phyloP scores from a whole-genome alignment of 352 stramenopile species.

The Phytophthora lateralis region DNA sequence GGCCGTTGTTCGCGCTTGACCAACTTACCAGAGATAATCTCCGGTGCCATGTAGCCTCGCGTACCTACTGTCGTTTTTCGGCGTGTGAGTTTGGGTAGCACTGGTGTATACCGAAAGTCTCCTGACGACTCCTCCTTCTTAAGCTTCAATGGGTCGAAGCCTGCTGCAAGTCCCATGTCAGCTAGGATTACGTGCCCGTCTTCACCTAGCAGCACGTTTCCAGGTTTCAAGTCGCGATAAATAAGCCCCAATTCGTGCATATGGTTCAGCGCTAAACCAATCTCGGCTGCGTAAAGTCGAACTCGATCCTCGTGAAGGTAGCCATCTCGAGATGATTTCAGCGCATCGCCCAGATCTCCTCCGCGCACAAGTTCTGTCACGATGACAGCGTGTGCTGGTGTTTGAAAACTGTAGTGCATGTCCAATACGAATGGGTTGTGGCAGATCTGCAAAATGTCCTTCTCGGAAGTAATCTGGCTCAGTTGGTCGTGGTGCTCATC shows the following conservation, averaged over 20 bases:
- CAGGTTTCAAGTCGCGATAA: constrained; percentile 90
- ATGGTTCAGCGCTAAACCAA: constrained; percentile 86
- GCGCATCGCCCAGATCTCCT: constrained; percentile 76
- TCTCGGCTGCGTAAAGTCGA: constrained; percentile 83
- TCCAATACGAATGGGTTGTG: constrained; percentile 90
- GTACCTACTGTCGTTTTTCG: constrained; percentile 88
- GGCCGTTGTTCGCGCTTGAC: constrained; percentile 77
- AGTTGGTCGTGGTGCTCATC: constrained; percentile 87
- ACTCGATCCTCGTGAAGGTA: constrained; percentile 81
- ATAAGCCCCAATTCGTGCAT: constrained; percentile 89
- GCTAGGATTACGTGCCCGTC: constrained; percentile 90
- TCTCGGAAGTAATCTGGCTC: constrained; percentile 89
- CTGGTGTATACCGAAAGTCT: constrained; percentile 52
- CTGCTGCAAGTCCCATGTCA: constrained; percentile 86
- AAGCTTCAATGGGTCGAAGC: constrained; percentile 57
- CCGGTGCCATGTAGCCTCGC: constrained; percentile 91
- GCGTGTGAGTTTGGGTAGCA: constrained; percentile 64
- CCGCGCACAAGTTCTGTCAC: constrained; percentile 87
- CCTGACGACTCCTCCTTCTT: constrained; percentile 52
- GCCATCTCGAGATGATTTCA: constrained; percentile 72
- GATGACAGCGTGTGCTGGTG: constrained; percentile 83
- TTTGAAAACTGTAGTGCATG: constrained; percentile 93
- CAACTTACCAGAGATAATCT: constrained; percentile 90
- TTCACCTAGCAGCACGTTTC: constrained; percentile 89
- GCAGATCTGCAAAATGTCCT: constrained; percentile 87